Evolutionary conservation across 768 basidiomycete species (phyloP).

Genomic region (Phylloporus scabripes): DNA sequence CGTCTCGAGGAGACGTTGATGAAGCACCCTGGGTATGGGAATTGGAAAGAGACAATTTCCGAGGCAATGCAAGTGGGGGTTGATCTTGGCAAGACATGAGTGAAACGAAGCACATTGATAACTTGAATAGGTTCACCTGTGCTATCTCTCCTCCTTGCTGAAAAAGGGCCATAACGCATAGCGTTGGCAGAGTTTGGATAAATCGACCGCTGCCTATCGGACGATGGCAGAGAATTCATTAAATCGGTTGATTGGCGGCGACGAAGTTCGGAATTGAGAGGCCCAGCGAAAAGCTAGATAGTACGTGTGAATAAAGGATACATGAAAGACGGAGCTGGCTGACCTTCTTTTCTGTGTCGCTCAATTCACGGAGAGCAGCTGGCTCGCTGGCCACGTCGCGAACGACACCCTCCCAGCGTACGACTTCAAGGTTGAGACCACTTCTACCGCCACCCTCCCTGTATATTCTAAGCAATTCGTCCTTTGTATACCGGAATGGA

Average conservation of each 20-base stretch:
- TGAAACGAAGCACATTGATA: neutral
- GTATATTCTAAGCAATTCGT: slow-evolving; percentile 79
- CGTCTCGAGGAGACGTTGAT: slow-evolving; percentile 54
- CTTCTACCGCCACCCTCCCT: slow-evolving; percentile 71
- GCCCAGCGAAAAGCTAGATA: slow-evolving; percentile 68
- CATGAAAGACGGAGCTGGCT: slow-evolving; percentile 17
- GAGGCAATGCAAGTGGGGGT: slow-evolving; percentile 46
- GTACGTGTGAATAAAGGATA: slow-evolving; percentile 26
- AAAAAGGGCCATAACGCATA: slow-evolving; percentile 54
- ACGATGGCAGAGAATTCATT: slow-evolving; percentile 52
- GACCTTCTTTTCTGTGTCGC: slow-evolving; percentile 86
- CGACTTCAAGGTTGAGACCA: slow-evolving; percentile 78
- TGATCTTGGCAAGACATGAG: slow-evolving; percentile 44
- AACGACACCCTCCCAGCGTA: slow-evolving; percentile 86
- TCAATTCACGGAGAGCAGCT: slow-evolving; percentile 70
- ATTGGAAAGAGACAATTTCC: slow-evolving; percentile 66
- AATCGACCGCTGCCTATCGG: slow-evolving; percentile 56
- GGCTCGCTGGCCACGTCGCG: slow-evolving; percentile 72
- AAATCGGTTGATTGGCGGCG: slow-evolving; percentile 78
- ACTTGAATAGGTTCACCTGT: slow-evolving; percentile 41
- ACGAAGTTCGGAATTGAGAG: slow-evolving; percentile 81
- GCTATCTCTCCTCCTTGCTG: slow-evolving; percentile 62
- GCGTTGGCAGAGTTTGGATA: slow-evolving; percentile 51
- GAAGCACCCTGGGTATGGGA: slow-evolving; percentile 50
- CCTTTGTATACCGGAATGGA: slow-evolving; percentile 85